These are phyloP conservation scores for Cylindrotheca closterium DNA, from an alignment of 108 stramenopile species.

Conservation along the genomic window DNA sequence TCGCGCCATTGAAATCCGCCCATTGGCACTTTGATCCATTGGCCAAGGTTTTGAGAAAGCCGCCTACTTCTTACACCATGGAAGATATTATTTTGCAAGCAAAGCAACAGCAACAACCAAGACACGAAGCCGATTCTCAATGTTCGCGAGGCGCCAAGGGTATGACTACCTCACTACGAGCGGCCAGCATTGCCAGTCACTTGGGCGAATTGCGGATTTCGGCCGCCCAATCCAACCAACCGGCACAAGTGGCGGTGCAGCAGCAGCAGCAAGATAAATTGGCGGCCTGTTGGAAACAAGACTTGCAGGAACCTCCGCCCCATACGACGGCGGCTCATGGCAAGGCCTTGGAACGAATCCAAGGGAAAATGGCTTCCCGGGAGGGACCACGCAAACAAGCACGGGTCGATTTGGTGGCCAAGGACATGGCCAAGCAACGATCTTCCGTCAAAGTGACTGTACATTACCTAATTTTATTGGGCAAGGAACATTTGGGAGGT, in stretches of 20 bases:
- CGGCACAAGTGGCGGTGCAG: background rate
- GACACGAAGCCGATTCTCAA: conserved; percentile 80
- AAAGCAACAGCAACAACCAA: too few relatives aligned
- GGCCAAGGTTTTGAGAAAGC: conserved; percentile 45
- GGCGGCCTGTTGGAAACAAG: conserved; percentile 54
- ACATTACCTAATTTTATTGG: conserved; percentile 37
- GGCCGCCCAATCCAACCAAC: conserved; percentile 3
- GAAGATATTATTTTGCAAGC: conserved; percentile 29
- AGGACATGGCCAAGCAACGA: conserved; percentile 15
- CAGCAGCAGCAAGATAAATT: conserved; percentile 10
- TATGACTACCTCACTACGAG: conserved; percentile 68
- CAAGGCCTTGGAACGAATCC: background rate
- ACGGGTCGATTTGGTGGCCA: conserved; percentile 40
- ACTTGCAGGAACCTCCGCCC: conserved; percentile 26
- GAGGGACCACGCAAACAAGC: conserved; percentile 26
- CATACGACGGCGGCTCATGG: background rate
- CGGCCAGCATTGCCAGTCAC: conserved; percentile 73
- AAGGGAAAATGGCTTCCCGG: conserved; percentile 26
- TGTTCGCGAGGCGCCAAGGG: conserved; percentile 65
- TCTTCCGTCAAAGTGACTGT: conserved; percentile 38
- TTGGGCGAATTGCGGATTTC: conserved; percentile 71
- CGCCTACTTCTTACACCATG: conserved; percentile 38
- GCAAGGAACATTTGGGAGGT: conserved; percentile 38
- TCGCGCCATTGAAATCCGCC: conserved; percentile 3
- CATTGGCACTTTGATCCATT: conserved; percentile 50